phyloP scores from a whole-genome alignment of 202 grass and related monocot genomes.

The Saccharum hybrid region DNA sequence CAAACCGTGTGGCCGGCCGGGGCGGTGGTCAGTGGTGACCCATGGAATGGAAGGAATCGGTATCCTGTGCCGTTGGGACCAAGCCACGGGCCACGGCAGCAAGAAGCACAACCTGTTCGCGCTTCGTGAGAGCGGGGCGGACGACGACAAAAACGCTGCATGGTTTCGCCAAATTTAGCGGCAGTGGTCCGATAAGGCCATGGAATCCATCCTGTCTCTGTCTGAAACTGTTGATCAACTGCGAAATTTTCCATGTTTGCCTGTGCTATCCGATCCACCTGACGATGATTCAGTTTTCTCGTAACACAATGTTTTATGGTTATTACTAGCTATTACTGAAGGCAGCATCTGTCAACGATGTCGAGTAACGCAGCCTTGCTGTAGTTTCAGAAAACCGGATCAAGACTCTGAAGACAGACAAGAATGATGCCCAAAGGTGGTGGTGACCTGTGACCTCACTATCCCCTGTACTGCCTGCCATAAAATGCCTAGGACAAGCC shows the following conservation, averaged over 20 bases:
- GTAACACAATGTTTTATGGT: not conserved
- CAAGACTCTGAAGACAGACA: not conserved
- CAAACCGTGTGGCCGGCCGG: conserved; percentile 9
- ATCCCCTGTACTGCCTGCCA: not conserved
- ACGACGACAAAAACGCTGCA: not conserved
- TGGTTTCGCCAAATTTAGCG: not conserved
- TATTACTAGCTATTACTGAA: not conserved
- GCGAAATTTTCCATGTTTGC: not conserved
- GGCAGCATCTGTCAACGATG: not conserved
- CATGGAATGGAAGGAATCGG: conserved; percentile 42
- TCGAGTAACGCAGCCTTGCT: not conserved
- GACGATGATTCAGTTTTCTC: not conserved
- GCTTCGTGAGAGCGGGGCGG: not conserved
- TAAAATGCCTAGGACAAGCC: not conserved
- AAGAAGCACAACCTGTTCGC: not conserved
- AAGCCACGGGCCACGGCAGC: not conserved
- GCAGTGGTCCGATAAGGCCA: not conserved
- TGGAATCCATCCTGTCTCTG: not conserved
- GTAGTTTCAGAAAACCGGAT: not conserved
- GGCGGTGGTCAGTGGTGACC: not conserved
- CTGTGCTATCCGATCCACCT: not conserved
- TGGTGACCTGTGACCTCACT: conserved; percentile 21
- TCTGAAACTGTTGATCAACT: not conserved
- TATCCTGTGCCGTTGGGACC: conserved; percentile 16
- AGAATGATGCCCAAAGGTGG: not conserved